These are phyloP conservation scores for Mangifera indica DNA, from an alignment of 345 rosid genomes.

Conservation along the genomic window DNA sequence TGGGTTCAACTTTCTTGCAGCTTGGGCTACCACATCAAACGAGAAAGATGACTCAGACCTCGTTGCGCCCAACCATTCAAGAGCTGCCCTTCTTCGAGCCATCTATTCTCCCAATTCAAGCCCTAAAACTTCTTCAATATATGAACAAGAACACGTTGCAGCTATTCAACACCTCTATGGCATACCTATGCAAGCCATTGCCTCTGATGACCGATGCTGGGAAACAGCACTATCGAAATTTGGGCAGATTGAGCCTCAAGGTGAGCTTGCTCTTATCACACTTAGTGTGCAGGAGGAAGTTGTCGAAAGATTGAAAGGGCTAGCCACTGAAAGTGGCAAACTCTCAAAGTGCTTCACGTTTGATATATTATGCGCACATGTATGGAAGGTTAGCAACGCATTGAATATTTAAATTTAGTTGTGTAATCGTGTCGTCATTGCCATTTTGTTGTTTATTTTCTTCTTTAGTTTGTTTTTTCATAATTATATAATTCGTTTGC, in stretches of 20 bases:
- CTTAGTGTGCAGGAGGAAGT: constrained; percentile 9
- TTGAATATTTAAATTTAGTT: not conserved
- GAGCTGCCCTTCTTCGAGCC: constrained; percentile 16
- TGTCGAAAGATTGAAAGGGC: constrained; percentile 15
- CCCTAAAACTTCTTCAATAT: constrained; percentile 17
- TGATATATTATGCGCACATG: constrained; percentile 23
- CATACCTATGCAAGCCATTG: constrained; percentile 26
- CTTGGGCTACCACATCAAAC: constrained; percentile 25
- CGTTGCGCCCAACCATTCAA: constrained; percentile 26
- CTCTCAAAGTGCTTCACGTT: constrained; percentile 25
- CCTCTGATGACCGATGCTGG: constrained; percentile 25
- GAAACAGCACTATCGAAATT: constrained; percentile 21
- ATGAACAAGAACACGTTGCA: constrained; percentile 23
- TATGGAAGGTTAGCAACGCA: constrained; percentile 19
- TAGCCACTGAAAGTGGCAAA: constrained; percentile 12
- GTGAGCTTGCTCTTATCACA: constrained; percentile 13
- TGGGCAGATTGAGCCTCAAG: constrained; percentile 13
- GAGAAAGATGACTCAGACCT: constrained; percentile 19
- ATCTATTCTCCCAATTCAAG: constrained; percentile 19
- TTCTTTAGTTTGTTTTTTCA: too few relatives aligned
- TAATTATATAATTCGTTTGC: too few relatives aligned
- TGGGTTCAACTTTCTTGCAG: constrained; percentile 25
- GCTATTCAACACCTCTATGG: constrained; percentile 28
- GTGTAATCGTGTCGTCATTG: not conserved
- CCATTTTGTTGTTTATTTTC: too few relatives aligned